A percentile compares a stretch with the other conserved stretches of the same genome.
Conservation (phyloP, 768 basidiomycete genomes). For the Trichaptum fuscoviolaceum region DNA sequence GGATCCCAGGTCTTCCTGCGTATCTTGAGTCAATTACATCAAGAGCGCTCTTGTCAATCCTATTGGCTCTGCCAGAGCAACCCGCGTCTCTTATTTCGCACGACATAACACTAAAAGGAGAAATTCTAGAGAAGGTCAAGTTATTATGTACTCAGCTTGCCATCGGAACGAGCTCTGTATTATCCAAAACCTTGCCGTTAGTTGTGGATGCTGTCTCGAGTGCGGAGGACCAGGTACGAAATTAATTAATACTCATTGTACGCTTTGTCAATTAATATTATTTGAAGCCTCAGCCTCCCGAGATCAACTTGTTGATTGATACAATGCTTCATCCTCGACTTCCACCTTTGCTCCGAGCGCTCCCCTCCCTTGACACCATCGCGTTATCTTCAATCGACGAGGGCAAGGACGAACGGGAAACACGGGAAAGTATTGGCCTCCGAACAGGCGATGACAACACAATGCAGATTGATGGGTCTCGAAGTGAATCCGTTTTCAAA, state of each 20-base stretch:
- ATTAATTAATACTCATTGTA: background rate
- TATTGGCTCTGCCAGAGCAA: conserved; percentile 51
- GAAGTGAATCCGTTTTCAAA: background rate
- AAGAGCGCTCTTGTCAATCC: conserved; percentile 52
- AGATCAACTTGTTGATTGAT: conserved; percentile 33
- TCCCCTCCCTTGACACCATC: conserved; percentile 58
- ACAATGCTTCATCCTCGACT: conserved; percentile 73
- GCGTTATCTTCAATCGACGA: conserved; percentile 62
- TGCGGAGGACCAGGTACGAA: conserved; percentile 3
- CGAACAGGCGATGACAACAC: conserved; percentile 14
- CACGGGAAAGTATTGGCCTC: conserved; percentile 38
- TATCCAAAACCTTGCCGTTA: conserved; percentile 59
- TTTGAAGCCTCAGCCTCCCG: background rate
- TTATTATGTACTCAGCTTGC: conserved; percentile 42
- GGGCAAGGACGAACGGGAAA: conserved; percentile 52
- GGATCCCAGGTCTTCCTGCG: conserved; percentile 44
- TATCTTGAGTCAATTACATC: conserved; percentile 54
- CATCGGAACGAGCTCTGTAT: conserved; percentile 48
- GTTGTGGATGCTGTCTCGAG: conserved; percentile 37
- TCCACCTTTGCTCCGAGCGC: conserved; percentile 65
- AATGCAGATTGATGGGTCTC: background rate
- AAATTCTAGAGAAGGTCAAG: conserved; percentile 42
- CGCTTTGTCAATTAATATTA: background rate
- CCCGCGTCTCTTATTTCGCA: conserved; percentile 50
- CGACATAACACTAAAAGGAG: conserved; percentile 43